Conservation (phyloP, 768 basidiomycete species). For the Leccinum longicurvipes region DNA sequence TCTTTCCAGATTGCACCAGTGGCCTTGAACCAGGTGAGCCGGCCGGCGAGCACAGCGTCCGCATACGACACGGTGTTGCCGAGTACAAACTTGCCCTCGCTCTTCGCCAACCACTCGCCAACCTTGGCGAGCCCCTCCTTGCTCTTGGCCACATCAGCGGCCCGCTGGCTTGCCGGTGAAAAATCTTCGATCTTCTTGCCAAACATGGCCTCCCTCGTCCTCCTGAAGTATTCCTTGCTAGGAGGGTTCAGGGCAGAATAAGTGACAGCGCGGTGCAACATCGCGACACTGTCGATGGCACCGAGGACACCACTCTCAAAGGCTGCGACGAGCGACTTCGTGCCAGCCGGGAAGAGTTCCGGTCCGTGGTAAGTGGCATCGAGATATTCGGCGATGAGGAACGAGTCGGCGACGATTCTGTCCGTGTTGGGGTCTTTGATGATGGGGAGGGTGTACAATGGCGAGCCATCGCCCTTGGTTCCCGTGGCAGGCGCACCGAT, state of each 20-base stretch:
- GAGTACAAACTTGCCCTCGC: constrained; percentile 31
- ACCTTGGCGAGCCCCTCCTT: constrained; percentile 26
- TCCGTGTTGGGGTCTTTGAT: constrained; percentile 39
- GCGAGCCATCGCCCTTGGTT: constrained; percentile 28
- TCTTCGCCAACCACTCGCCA: constrained; percentile 30
- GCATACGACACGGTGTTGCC: constrained; percentile 34
- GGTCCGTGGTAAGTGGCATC: constrained; percentile 40
- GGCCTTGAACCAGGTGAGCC: constrained; percentile 34
- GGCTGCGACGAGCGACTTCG: constrained; percentile 38
- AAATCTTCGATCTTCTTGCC: constrained; percentile 37
- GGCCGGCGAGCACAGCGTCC: constrained; percentile 33
- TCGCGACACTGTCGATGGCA: constrained; percentile 8
- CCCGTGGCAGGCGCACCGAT: constrained; percentile 33
- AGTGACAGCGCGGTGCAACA: constrained; percentile 12
- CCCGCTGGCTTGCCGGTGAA: constrained; percentile 28
- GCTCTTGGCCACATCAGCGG: constrained; percentile 27
- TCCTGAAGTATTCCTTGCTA: constrained; percentile 33
- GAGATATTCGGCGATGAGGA: constrained; percentile 44
- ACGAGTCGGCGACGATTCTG: constrained; percentile 37
- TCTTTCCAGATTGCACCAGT: constrained; percentile 33
- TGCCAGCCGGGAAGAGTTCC: constrained; percentile 40
- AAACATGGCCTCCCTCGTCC: constrained; percentile 31
- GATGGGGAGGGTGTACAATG: constrained; percentile 39
- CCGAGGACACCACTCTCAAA: constrained; percentile 28
- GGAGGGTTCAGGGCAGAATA: constrained; percentile 20